These are phyloP conservation scores for Sphagnum fallax DNA, from an alignment of 228 moss, liverwort and hornwort genomes.

Conservation along the genomic window DNA sequence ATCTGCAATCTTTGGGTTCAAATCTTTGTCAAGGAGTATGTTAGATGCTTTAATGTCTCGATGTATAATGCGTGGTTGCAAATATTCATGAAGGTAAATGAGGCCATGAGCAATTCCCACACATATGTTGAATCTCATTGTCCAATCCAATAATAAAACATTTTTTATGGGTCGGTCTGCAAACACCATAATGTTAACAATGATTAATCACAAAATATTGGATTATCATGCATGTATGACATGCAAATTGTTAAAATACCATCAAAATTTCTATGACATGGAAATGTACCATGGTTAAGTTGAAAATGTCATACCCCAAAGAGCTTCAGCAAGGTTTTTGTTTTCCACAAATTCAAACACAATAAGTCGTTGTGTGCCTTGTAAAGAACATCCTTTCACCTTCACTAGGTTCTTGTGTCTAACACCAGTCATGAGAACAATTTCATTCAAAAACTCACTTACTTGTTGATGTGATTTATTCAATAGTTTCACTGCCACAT, in stretches of 20 bases:
- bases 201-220: background rate
- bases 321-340: background rate
- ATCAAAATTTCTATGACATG: too few relatives aligned
- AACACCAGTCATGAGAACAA: background rate
- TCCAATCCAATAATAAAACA: background rate
- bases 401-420: background rate
- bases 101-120: too few relatives aligned
- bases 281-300: background rate
- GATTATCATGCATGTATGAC: background rate
- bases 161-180: background rate
- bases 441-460: conserved; percentile 1
- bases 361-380: background rate
- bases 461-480: background rate
- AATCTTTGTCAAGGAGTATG: too few relatives aligned
- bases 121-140: too few relatives aligned
- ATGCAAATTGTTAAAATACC: too few relatives aligned
- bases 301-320: background rate
- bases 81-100: too few relatives aligned
- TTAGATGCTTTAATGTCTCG: too few relatives aligned
- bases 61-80: too few relatives aligned
- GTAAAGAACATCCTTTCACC: conserved; percentile 1
- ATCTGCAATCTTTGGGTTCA: too few relatives aligned
- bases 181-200: background rate
- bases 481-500: background rate
- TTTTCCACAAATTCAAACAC: conserved; percentile 6